Conservation (phyloP, 257 asterid species). For the Handroanthus guayacan region DNA sequence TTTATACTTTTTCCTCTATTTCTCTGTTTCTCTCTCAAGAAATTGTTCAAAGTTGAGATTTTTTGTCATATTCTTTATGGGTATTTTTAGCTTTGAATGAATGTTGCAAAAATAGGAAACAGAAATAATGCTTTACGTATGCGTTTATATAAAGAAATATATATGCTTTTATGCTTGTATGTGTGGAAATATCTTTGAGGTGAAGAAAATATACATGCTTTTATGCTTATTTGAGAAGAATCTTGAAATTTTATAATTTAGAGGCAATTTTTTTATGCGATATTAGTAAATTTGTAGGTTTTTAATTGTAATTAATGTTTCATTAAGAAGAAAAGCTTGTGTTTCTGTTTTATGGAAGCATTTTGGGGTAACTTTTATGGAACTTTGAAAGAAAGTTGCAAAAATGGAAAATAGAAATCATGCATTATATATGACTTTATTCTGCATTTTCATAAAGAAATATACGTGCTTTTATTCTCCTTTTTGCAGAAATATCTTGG, state of each 20-base stretch:
- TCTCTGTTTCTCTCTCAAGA: conserved; percentile 28
- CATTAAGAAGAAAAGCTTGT: no score
- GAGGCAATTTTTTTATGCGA: neutral
- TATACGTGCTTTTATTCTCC: neutral
- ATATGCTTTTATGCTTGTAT: neutral
- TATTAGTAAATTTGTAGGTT: no score
- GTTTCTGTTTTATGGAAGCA: no score
- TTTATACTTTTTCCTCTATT: conserved; percentile 19
- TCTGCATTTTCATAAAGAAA: conserved; percentile 2
- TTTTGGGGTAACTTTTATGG: neutral
- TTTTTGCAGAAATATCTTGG: no score
- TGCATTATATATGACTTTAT: conserved; percentile 10
- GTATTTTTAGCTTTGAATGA: neutral
- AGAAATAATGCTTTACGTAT: neutral
- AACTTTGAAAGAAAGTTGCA: no score
- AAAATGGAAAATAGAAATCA: no score
- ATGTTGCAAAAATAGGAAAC: conserved; percentile 1
- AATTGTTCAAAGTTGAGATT: conserved; percentile 33
- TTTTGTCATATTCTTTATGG: conserved; percentile 36
- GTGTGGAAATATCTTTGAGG: no score
- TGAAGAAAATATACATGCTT: no score
- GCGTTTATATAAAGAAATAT: conserved; percentile 4
- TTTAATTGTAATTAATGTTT: no score
- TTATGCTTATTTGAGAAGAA: no score
- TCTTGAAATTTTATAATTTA: no score